Base-by-base conservation (phyloP, 2,329 filamentous ascomycete species). In the Diplodia seriata region DNA sequence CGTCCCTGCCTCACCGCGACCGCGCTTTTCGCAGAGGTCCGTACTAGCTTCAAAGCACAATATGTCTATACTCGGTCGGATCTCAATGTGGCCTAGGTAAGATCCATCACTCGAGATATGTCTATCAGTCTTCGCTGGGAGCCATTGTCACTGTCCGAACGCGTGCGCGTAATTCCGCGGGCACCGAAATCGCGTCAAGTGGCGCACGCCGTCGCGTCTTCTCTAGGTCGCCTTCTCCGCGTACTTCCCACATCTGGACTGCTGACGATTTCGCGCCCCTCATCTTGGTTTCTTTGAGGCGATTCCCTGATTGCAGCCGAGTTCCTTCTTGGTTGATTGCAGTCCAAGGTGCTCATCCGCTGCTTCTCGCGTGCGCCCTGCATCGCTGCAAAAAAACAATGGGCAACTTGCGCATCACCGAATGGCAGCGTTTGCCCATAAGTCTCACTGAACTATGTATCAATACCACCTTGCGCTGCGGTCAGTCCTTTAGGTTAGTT, bases 401-500 rank as follows among this genome's bases (percentile, higher is more conserved):
- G 81, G 77, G 78, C 38, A 72, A 71, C 6, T 66, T 82, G 40
- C 85, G 84, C 36, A 83, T 88, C n/a, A 85, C 89, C 18, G 91
- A 92, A 76, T 99, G 95, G 95, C 88, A 88, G 71, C 96, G 92
- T 81, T 82, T 99, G 72, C 93, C 95, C 29, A 83, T 97, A 50
- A 91, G 85, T 69, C 81, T 97, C 40, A 87, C 89, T 4, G 95
- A 99, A 77, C 86, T 99, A 4, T 97, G 93, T 77, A 93, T 99
- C 72, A 93, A 97, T 74, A 99, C 94, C 0, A 97, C 93, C 0
- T 83, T 99, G 40, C 90, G 94, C 70, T 99, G 95, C 77, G 95
- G 95, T 3, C 95, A 99, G 78, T 97, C 94, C 0, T 99, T 99
- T 73, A 82, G 88, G 87, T 88, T 78, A 69, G 71, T 49, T n/a